phyloP scores from a whole-genome alignment of 495 filamentous ascomycete species.

The Xylaria intraflava region DNA sequence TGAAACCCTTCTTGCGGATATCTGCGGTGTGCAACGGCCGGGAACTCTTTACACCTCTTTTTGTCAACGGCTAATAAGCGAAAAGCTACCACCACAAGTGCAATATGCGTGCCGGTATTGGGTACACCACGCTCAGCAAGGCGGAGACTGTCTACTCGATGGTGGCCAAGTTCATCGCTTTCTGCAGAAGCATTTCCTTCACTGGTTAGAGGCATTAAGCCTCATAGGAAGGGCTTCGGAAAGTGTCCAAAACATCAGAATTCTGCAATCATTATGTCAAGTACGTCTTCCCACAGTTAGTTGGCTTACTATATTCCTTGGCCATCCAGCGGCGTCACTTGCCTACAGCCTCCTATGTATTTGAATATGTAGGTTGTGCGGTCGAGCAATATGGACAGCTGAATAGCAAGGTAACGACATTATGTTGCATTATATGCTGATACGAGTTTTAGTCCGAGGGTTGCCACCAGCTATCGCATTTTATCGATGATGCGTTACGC shows the following conservation, averaged over 20 bases:
- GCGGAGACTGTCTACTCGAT: conserved; percentile 18
- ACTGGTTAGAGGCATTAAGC: conserved; percentile 41
- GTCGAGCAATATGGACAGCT: too few relatives aligned
- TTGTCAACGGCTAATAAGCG: conserved; percentile 10
- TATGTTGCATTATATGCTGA: conserved; percentile 2
- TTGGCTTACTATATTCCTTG: too few relatives aligned
- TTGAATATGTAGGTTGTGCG: too few relatives aligned
- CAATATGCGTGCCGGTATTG: conserved; percentile 43
- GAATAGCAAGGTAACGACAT: too few relatives aligned
- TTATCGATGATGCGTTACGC: conserved; percentile 15
- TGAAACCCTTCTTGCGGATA: conserved; percentile 27
- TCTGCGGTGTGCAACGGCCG: conserved; percentile 29
- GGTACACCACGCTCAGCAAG: conserved; percentile 39
- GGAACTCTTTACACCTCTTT: conserved; percentile 23
- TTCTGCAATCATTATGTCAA: conserved; percentile 10
- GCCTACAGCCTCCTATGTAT: too few relatives aligned
- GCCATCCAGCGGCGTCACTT: too few relatives aligned
- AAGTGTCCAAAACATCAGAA: conserved; percentile 18
- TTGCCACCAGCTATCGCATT: not conserved
- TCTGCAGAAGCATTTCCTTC: conserved; percentile 37
- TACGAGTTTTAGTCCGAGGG: not conserved
- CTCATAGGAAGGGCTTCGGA: conserved; percentile 29
- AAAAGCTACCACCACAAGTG: conserved; percentile 25
- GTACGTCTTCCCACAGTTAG: conserved; percentile 14
- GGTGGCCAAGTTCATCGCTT: conserved; percentile 28